Evolutionary conservation across 495 filamentous ascomycete species (phyloP).

Genomic region (Astrothelium macrocarpum): DNA sequence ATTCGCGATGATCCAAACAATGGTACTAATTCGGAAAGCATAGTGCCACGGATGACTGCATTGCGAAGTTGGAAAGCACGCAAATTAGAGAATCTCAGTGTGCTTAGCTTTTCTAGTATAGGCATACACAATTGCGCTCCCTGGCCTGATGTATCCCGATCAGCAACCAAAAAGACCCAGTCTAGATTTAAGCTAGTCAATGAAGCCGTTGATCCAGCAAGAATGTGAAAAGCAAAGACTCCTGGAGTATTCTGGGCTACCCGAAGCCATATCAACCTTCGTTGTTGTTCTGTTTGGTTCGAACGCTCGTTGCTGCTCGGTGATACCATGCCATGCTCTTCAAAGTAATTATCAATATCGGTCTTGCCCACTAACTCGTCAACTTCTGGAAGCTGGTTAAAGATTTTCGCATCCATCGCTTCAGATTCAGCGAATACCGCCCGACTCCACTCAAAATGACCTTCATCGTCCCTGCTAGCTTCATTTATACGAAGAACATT

Average conservation of each 20-base stretch:
- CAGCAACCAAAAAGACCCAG: conserved; percentile 20
- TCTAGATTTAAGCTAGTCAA: conserved; percentile 27
- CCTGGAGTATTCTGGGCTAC: conserved; percentile 1
- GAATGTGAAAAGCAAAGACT: conserved; percentile 1
- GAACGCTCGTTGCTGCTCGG: not conserved
- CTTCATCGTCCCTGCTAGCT: not conserved
- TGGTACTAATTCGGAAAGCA: conserved; percentile 17
- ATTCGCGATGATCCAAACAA: conserved; percentile 19
- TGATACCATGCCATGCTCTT: not conserved
- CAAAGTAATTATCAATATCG: not conserved
- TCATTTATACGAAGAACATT: not conserved
- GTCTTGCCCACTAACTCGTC: not conserved
- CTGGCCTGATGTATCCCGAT: not conserved
- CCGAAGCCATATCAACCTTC: not conserved
- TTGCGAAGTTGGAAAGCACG: conserved; percentile 29
- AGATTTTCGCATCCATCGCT: not conserved
- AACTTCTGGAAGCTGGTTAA: not conserved
- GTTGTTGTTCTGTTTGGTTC: not conserved
- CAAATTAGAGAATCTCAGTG: conserved; percentile 25
- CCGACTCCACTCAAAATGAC: not conserved
- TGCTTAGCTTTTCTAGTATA: conserved; percentile 8
- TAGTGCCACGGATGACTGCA: conserved; percentile 16
- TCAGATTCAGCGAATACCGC: not conserved
- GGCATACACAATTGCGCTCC: conserved; percentile 11
- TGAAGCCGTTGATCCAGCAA: conserved; percentile 13